Percentiles rank a stretch among this genome's conserved stretches.
Conservation (phyloP, 257 asterid genomes). For the Forsythia viridissima region DNA sequence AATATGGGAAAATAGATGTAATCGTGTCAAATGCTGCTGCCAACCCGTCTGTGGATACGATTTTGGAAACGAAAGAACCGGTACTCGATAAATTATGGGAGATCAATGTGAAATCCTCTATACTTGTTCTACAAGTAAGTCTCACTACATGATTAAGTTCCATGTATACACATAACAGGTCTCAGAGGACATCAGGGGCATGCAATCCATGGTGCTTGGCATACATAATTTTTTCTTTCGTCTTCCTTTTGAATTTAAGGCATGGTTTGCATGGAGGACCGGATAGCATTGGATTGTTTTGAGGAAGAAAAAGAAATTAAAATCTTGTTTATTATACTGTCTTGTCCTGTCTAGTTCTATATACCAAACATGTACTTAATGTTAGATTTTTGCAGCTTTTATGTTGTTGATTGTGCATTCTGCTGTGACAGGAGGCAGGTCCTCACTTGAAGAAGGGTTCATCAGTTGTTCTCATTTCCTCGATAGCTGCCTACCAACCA, state of each 20-base stretch:
- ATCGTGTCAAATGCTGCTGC: slow-evolving; percentile 94
- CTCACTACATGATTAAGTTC: neutral
- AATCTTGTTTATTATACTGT: neutral
- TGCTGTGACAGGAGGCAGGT: neutral
- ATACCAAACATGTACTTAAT: neutral
- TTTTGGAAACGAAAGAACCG: slow-evolving; percentile 70
- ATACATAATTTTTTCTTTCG: neutral
- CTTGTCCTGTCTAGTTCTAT: neutral
- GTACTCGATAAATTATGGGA: slow-evolving; percentile 97
- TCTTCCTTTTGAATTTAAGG: neutral
- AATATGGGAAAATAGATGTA: slow-evolving; percentile 79
- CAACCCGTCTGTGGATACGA: slow-evolving; percentile 67
- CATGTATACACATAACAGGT: neutral
- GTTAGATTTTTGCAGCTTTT: neutral
- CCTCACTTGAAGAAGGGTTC: slow-evolving; percentile 10
- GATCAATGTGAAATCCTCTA: slow-evolving; percentile 74
- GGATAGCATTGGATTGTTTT: neutral
- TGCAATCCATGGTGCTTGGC: neutral
- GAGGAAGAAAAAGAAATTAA: neutral
- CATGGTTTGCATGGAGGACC: neutral
- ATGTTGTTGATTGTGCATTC: neutral
- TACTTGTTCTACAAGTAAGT: slow-evolving; percentile 83
- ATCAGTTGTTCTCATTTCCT: neutral
- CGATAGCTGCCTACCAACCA: neutral
- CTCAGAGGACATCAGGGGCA: neutral